Conservation (phyloP, 2,329 filamentous ascomycete genomes). For the Plenodomus tracheiphilus region DNA sequence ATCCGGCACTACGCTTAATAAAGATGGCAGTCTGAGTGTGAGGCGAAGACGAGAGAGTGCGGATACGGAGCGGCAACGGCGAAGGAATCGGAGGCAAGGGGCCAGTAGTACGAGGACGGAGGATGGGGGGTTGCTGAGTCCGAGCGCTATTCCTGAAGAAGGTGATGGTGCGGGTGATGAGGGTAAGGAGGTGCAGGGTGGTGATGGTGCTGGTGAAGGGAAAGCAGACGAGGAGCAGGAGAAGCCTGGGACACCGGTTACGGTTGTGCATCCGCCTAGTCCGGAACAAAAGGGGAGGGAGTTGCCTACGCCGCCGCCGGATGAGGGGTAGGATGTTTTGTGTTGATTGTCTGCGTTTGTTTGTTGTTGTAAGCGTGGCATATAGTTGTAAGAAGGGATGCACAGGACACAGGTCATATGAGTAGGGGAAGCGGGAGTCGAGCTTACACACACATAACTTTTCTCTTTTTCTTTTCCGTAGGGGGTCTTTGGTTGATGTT, state of each 20-base stretch:
- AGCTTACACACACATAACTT: too few species aligned
- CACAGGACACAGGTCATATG: too few species aligned
- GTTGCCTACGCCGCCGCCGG: conserved; percentile 37
- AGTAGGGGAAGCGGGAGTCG: too few species aligned
- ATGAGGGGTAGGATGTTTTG: conserved; percentile 7
- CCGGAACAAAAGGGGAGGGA: conserved; percentile 35
- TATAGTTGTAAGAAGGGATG: too few species aligned
- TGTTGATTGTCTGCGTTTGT: too few species aligned
- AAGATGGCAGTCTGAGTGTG: conserved; percentile 52
- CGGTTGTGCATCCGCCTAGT: conserved; percentile 44
- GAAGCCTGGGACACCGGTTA: conserved; percentile 33
- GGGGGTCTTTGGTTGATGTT: conserved; percentile 1
- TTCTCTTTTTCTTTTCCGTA: not conserved
- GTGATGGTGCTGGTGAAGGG: conserved; percentile 2
- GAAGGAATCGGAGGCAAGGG: conserved; percentile 60
- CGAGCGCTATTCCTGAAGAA: conserved; percentile 37
- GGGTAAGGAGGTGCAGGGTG: conserved; percentile 10
- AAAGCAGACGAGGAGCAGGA: conserved; percentile 12
- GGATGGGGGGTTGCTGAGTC: conserved; percentile 38
- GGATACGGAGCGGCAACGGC: conserved; percentile 74
- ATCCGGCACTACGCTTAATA: conserved; percentile 56
- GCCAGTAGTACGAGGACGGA: conserved; percentile 37
- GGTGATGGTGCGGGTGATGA: conserved; percentile 10
- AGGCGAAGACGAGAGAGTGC: conserved; percentile 72
- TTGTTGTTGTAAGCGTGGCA: too few species aligned